Evolutionary conservation across 2,329 filamentous ascomycete genomes (phyloP).

Genomic region (Hymenoscyphus fructigenus): DNA sequence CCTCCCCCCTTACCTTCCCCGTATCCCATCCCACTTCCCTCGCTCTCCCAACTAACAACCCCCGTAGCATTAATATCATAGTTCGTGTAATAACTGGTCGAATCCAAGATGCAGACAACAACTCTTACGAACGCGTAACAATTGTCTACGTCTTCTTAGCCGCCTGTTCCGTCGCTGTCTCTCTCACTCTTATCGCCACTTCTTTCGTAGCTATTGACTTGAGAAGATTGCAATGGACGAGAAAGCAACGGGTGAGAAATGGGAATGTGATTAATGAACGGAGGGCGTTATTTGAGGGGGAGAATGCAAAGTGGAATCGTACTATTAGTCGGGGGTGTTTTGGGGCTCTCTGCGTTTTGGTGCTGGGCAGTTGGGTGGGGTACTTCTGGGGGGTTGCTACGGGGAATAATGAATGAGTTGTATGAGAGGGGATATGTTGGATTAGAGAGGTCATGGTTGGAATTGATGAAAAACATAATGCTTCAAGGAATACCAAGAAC

Average conservation of each 20-base stretch:
- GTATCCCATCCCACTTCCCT: not conserved
- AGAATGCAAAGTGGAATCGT: conserved; percentile 40
- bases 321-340: conserved; percentile 39
- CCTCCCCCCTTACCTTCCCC: not conserved
- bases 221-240: conserved; percentile 55
- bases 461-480: too few relatives aligned
- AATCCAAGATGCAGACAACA: conserved; percentile 56
- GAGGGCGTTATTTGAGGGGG: conserved; percentile 43
- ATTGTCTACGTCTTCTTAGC: conserved; percentile 57
- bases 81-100: conserved; percentile 56
- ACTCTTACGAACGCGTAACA: conserved; percentile 55
- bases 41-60: not conserved
- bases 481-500: too few relatives aligned
- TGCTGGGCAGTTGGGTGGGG: conserved; percentile 52
- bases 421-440: too few relatives aligned
- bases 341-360: conserved; percentile 44
- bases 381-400: conserved; percentile 63
- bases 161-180: conserved; percentile 48
- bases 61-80: conserved; percentile 56
- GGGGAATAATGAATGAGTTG: conserved; percentile 42
- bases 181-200: conserved; percentile 40
- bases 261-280: conserved; percentile 46
- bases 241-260: conserved; percentile 49
- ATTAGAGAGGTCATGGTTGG: too few relatives aligned
- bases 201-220: conserved; percentile 44